phyloP scores from a whole-genome alignment of 306 rosid genomes.

The Vicia faba region DNA sequence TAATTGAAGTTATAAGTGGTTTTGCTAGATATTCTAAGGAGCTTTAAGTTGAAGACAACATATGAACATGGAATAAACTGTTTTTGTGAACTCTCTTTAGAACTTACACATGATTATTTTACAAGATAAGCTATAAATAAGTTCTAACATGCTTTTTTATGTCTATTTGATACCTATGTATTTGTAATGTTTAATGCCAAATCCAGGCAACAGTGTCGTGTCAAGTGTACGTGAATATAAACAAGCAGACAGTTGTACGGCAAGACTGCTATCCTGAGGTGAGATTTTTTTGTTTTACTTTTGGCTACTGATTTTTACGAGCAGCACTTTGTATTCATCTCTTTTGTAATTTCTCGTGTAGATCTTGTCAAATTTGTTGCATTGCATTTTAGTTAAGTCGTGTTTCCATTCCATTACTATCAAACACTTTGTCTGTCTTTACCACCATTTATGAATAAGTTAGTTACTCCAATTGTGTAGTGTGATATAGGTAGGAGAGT shows the following conservation, averaged over 20 bases:
- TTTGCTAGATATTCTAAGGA: neutral
- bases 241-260: conserved; percentile 56
- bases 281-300: conserved; percentile 26
- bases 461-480: neutral
- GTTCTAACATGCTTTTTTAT: neutral
- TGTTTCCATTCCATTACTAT: conserved; percentile 1
- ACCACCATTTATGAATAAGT: neutral
- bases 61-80: neutral
- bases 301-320: conserved; percentile 1
- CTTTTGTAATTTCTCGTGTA: conserved; percentile 12
- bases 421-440: conserved; percentile 1
- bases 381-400: conserved; percentile 2
- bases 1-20: neutral
- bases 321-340: conserved; percentile 5
- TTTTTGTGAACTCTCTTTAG: neutral
- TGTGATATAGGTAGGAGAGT: neutral
- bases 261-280: conserved; percentile 89
- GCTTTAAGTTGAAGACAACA: neutral
- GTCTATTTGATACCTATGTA: neutral
- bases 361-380: conserved; percentile 2
- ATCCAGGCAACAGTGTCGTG: conserved; percentile 78
- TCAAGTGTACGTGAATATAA: conserved; percentile 60
- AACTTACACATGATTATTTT: neutral
- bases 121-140: neutral
- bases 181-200: conserved; percentile 23